Evolutionary conservation across 257 asterid species (phyloP).

Genomic region (Osmanthus fragrans): DNA sequence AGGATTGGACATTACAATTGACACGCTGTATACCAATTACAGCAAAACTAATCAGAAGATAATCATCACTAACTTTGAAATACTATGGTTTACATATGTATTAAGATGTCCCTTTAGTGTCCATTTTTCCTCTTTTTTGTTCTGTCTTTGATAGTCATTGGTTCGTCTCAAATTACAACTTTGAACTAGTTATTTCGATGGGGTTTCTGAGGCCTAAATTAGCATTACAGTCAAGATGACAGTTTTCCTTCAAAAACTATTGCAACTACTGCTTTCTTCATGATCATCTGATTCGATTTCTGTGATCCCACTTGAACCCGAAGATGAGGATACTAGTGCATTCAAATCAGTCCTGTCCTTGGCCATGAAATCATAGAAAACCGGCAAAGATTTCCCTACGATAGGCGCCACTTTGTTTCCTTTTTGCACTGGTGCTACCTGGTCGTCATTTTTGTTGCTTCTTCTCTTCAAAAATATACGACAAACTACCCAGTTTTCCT

Average conservation of each 20-base stretch:
- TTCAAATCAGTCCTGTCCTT: slow-evolving; percentile 43
- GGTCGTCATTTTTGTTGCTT: slow-evolving; percentile 34
- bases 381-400: slow-evolving; percentile 22
- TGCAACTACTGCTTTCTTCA: slow-evolving; percentile 64
- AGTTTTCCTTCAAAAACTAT: slow-evolving; percentile 20
- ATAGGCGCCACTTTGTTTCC: background rate
- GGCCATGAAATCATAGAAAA: slow-evolving; percentile 75
- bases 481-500: slow-evolving; percentile 66
- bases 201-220: background rate
- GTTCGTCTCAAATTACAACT: background rate
- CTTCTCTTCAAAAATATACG: slow-evolving; percentile 59
- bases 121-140: background rate
- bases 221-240: background rate
- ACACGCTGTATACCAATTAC: no score
- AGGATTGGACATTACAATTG: no score
- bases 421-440: background rate
- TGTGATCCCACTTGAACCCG: slow-evolving; percentile 83
- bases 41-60: background rate
- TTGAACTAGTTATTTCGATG: no score
- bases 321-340: slow-evolving; percentile 40
- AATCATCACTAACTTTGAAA: background rate
- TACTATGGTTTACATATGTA: background rate
- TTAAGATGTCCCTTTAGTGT: background rate
- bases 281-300: slow-evolving; percentile 56
- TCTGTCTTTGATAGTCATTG: background rate